phyloP scores from a whole-genome alignment of 768 basidiomycete species.

The Russula sp. region DNA sequence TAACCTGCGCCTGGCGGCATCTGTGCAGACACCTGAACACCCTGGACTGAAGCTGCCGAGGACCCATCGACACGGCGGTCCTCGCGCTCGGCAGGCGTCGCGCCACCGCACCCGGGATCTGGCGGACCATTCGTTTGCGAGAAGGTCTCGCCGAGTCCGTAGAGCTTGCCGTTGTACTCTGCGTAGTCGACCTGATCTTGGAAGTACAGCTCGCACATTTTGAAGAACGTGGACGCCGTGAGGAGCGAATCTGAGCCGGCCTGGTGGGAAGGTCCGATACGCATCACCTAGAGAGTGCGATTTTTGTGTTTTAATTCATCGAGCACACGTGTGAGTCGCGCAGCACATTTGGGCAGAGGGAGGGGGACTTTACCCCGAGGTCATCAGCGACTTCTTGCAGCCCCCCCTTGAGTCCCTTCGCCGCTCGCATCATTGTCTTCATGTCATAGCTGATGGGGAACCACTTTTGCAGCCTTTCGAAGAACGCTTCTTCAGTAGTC shows the following conservation, averaged over 20 bases:
- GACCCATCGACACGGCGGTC: constrained; percentile 49
- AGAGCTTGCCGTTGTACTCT: constrained; percentile 78
- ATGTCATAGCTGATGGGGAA: constrained; percentile 97
- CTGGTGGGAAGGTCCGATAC: constrained; percentile 89
- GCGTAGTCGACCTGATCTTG: constrained; percentile 79
- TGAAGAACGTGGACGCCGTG: constrained; percentile 92
- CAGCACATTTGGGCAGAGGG: neutral
- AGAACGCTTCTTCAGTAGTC: constrained; percentile 84
- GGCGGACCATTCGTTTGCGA: constrained; percentile 58
- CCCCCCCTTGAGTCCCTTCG: constrained; percentile 77
- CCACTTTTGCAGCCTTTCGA: constrained; percentile 82
- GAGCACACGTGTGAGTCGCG: constrained; percentile 1
- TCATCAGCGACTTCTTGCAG: constrained; percentile 96
- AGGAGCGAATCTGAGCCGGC: constrained; percentile 96
- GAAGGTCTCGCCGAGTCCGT: constrained; percentile 79
- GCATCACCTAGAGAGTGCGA: constrained; percentile 55
- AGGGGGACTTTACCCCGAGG: constrained; percentile 62
- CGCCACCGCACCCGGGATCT: constrained; percentile 61
- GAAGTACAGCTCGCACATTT: constrained; percentile 90
- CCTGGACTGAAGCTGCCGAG: constrained; percentile 42
- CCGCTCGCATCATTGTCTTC: constrained; percentile 90
- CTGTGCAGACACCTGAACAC: constrained; percentile 18
- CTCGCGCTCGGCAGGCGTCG: constrained; percentile 78
- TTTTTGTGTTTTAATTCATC: neutral
- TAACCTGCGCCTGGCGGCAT: constrained; percentile 21